Evolutionary conservation across 768 basidiomycete genomes (phyloP).

Genomic region (Dacryopinax spathularia): DNA sequence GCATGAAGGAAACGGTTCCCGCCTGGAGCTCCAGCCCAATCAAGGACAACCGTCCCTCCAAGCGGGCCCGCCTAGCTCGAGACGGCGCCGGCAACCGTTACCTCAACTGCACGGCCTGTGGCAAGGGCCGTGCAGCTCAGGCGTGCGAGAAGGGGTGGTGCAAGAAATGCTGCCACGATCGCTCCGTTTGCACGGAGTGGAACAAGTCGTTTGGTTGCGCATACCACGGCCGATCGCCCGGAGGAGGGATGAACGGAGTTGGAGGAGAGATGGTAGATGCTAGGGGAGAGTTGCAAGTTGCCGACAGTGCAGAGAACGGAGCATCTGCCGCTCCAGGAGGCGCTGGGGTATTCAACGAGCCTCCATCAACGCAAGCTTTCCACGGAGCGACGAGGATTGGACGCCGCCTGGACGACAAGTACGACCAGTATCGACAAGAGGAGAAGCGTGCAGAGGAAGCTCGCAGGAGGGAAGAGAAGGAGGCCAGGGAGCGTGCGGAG

Average conservation of each 20-base stretch:
- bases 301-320: neutral
- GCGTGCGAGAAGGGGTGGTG: neutral
- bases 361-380: neutral
- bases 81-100: neutral
- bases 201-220: neutral
- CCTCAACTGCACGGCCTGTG: neutral
- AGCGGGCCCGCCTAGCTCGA: neutral
- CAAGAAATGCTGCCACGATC: neutral
- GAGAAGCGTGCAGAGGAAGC: neutral
- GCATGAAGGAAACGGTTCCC: neutral
- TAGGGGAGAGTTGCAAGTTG: neutral
- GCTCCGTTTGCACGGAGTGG: neutral
- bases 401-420: neutral
- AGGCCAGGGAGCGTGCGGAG: neutral
- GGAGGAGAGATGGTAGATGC: neutral
- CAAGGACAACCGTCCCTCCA: neutral
- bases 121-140: neutral
- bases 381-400: neutral
- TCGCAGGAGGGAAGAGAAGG: neutral
- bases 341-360: neutral
- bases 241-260: neutral
- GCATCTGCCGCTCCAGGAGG: neutral
- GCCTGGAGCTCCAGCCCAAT: neutral
- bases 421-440: neutral
- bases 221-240: neutral